Evolutionary conservation across 2,329 filamentous ascomycete species (phyloP), one percentile per base, ranked within the genome.

Genomic region (Hymenoscyphus linearis): DNA sequence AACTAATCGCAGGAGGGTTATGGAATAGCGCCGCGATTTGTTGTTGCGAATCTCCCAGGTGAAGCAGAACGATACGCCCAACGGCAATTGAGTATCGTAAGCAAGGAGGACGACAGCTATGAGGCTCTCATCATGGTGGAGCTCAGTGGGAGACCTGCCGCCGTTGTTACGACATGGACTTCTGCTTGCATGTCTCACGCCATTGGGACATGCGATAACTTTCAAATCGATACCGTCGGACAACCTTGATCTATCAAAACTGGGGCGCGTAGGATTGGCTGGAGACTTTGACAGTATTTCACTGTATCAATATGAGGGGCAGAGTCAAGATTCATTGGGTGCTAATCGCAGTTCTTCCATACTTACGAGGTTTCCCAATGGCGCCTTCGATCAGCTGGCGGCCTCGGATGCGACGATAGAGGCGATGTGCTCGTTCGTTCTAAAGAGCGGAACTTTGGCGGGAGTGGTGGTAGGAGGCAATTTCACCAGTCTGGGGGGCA

Each of bases 281-380:
- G 95, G 95, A 69, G 88, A 97, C 76, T 99, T 96, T 74, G 86
- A 90, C 70, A 91, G 92, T 59, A 89, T 98, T 69, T 97, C 95
- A 13, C 79, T 97, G 44, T 98, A 95, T 78, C 80, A 93, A 72
- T 98, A 87, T 70, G 81, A 88, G 70, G 90, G 89, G 65, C 93
- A 99, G 74, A 87, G 80, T 62, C 85, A 93, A 74, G 79, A 81
- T 63, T 77, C 82, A 16, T 83, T 85, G 69, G 85, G 78, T 69
- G 84, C 82, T 62, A 92, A 96, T 79, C 91, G 90, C 72, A 91
- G 87, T 70, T 86, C 93, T 71, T 88, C 90, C 18, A 83, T 99
- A 47, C 82, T 97, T 59, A 85, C 88, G 22, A 85, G 87, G 58
- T 85, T 96, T 66, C 93, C 95, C 3, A 95, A 96, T 76, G 92